These are phyloP conservation scores for Hortiboletus flavorubellus DNA, from an alignment of 768 basidiomycete genomes.

Conservation along the genomic window DNA sequence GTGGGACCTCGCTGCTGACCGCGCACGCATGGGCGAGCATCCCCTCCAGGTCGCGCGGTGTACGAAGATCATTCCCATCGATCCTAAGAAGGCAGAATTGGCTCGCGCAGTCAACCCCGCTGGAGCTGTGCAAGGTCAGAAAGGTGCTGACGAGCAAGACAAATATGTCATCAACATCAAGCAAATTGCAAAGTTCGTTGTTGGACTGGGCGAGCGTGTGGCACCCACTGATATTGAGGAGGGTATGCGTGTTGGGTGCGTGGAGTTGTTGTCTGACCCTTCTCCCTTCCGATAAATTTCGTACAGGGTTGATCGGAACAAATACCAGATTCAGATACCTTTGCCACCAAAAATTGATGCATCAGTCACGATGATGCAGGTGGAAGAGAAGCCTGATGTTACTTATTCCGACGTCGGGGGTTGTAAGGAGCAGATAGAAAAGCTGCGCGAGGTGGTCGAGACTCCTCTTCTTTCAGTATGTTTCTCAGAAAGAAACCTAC, in stretches of 20 bases:
- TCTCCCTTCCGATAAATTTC: slow-evolving; percentile 4
- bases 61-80: slow-evolving; percentile 93
- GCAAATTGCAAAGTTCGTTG: slow-evolving; percentile 99
- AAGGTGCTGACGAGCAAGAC: slow-evolving; percentile 98
- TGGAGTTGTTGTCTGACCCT: background rate
- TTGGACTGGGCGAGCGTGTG: slow-evolving; percentile 93
- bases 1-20: slow-evolving; percentile 95
- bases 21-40: slow-evolving; percentile 88
- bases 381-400: slow-evolving; percentile 97
- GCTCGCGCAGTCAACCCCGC: slow-evolving; percentile 76
- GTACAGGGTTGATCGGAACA: slow-evolving; percentile 84
- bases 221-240: slow-evolving; percentile 99
- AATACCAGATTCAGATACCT: slow-evolving; percentile 99
- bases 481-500: slow-evolving; percentile 6
- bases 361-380: slow-evolving; percentile 99
- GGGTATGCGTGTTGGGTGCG: slow-evolving; percentile 99
- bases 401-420: slow-evolving; percentile 98
- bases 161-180: slow-evolving; percentile 99
- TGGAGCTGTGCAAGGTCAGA: slow-evolving; percentile 80
- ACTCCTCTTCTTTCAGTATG: slow-evolving; percentile 89
- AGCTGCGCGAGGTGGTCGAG: slow-evolving; percentile 96
- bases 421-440: slow-evolving; percentile 99
- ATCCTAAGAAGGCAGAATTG: slow-evolving; percentile 69
- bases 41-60: slow-evolving; percentile 96
- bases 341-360: slow-evolving; percentile 98